phyloP scores from a whole-genome alignment of 2,329 filamentous ascomycete species.

The Penicillium sp. region DNA sequence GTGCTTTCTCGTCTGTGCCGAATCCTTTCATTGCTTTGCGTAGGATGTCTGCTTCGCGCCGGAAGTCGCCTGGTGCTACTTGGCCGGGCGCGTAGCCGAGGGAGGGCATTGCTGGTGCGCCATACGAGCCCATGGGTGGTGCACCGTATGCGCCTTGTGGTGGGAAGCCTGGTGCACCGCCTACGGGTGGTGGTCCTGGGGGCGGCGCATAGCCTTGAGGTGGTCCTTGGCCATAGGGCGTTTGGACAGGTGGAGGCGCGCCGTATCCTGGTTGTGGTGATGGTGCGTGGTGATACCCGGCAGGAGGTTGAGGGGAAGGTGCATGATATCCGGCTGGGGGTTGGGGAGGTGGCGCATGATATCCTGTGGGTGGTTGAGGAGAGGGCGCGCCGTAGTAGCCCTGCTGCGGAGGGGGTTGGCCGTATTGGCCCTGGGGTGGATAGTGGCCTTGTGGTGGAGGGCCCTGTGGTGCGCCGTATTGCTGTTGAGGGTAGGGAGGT shows the following conservation, averaged over 20 bases:
- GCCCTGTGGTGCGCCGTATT: conserved; percentile 43
- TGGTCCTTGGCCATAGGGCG: conserved; percentile 3
- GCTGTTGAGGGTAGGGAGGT: conserved; percentile 27
- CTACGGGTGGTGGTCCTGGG: conserved; percentile 31
- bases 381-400: conserved; percentile 39
- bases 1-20: conserved; percentile 77
- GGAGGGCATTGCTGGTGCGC: conserved; percentile 59
- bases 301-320: conserved; percentile 15
- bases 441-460: conserved; percentile 25
- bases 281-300: conserved; percentile 13
- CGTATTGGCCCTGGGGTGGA: conserved; percentile 34
- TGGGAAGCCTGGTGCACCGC: conserved; percentile 42
- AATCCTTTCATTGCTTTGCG: conserved; percentile 90
- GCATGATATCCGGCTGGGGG: conserved; percentile 15
- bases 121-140: conserved; percentile 19
- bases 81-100: conserved; percentile 73
- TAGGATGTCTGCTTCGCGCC: conserved; percentile 67
- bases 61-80: conserved; percentile 65
- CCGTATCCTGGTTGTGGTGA: conserved; percentile 35
- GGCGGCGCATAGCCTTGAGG: conserved; percentile 14
- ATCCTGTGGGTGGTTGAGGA: conserved; percentile 18
- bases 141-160: conserved; percentile 25
- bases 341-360: conserved; percentile 17
- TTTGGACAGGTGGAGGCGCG: conserved; percentile 20
- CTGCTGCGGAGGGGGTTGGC: conserved; percentile 35